Evolutionary conservation across 2,329 filamentous ascomycete species (phyloP), one percentile per base, ranked within the genome.

Genomic region (Colletotrichum nymphaeae): DNA sequence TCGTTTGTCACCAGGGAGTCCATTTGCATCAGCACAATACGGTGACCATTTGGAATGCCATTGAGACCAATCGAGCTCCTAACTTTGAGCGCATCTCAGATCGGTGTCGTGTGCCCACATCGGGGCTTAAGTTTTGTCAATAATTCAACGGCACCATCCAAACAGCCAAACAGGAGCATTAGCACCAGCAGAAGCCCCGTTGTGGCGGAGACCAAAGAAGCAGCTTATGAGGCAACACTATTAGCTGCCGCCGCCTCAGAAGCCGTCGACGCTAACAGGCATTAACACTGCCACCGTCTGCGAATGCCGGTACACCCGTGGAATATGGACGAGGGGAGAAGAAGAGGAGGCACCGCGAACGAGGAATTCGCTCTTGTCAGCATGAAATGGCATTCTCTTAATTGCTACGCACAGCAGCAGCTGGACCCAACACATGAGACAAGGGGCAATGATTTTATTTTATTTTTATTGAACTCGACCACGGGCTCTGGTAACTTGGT

Each of bases 221-320:
- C 28, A 37, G 56, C 37, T 37, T 14, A 24, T 37, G 26, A 42
- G 56, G 9, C 55, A 30, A 30, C 28, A 22, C 37, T 37, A 22
- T 72, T 63, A 58, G 65, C 52, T 53, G 49, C 37, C 24, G 55
- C 37, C 65, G 64, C 22, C 22, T 63, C 35, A 53, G n/a, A 14
- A 35, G 16, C 69, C 35, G 26, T 28, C 28, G 35, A 53, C 64
- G 57, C 69, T 37, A 72, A 72, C 49, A 35, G 37, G 69, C 57
- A 72, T 26, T 35, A 53, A 63, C 69, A 69, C 69, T 46, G 64
- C 69, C 64, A 57, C 64, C 32, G 30, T 22, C 22, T 66, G 30
- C 67, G 53, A 55, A 59, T 59, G 55, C 68, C 63, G 68, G 63
- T 57, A 55, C 63, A n/a, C 24, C 68, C 63, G 68, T 37, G n/a